Base-by-base conservation (phyloP, 2,329 filamentous ascomycete species). In the Neoscytalidium dimidiatum region DNA sequence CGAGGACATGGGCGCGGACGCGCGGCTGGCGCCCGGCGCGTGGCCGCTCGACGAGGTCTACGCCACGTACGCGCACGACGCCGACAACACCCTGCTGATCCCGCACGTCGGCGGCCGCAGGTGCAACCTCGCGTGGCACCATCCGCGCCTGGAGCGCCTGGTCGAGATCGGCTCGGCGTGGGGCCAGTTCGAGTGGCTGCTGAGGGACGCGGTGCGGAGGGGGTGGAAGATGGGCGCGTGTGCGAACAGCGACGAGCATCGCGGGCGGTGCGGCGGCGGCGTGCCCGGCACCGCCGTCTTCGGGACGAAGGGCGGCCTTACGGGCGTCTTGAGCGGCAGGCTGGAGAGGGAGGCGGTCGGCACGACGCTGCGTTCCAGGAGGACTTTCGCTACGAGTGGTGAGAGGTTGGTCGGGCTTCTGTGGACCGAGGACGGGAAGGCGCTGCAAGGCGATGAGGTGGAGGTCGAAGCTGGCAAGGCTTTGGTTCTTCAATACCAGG, bases 1-100 rank as follows among this genome's bases (percentile, higher is more conserved):
- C 64, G 74, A 77, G 53, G 66, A 77, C 43, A 14, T 41, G 38
- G 74, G 74, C 2, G 74, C 74, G 5, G n/a, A 17, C 38, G 69
- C 69, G 1, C 72, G 75, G 56, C 67, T 77, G 21, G 35, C 56
- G 3, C 74, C 75, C 0, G 74, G 75, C 17, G 72, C 76, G 1
- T 78, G 75, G 76, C 75, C 76, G 0, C 68, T 78, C 4, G 76
- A 78, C 52, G 75, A 78, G 52, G 68, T 78, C 0, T 78, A 78
- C 60, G 74, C 75, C 21, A 78, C 76, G 2, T 77, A 78, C 64
- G 75, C 74, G 0, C 71, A 75, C 46, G 66, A 71, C 0, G 68
- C 73, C 0, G 73, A 75, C 17, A 66, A 68, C 2, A 72, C 77
- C 57, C 72, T 78, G 3, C 43, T 78, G 17, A 78, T 78, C 61